phyloP scores from a whole-genome alignment of 345 rosid genomes.

The Syzygium aromaticum region DNA sequence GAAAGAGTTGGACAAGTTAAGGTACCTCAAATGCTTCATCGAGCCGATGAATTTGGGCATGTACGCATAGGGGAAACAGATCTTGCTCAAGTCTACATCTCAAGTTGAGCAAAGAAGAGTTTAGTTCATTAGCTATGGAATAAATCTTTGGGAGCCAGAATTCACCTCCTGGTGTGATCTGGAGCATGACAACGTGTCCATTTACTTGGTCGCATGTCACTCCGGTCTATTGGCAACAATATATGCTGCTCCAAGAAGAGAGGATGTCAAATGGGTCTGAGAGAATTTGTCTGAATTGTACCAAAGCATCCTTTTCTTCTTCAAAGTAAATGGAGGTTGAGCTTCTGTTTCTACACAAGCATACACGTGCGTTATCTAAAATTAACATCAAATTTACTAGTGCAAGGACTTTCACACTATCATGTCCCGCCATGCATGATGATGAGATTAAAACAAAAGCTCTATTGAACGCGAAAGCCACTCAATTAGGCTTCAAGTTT shows the following conservation, averaged over 20 bases:
- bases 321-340: no score
- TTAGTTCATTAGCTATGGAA: neutral
- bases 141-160: rapidly evolving
- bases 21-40: neutral
- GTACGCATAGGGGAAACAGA: neutral
- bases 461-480: no score
- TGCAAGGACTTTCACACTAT: no score
- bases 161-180: neutral
- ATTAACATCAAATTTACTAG: no score
- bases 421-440: no score
- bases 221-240: slow-evolving; percentile 2
- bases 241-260: neutral
- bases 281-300: no score
- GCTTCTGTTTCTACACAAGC: no score
- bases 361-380: no score
- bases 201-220: neutral
- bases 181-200: neutral
- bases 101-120: neutral
- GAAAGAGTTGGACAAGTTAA: neutral
- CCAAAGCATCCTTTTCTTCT: no score
- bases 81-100: neutral
- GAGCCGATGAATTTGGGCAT: neutral
- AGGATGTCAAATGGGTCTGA: no score
- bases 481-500: neutral
- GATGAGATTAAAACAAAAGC: no score